phyloP scores from a whole-genome alignment of 805 yeast species.

The Myxozyma kluyveri region DNA sequence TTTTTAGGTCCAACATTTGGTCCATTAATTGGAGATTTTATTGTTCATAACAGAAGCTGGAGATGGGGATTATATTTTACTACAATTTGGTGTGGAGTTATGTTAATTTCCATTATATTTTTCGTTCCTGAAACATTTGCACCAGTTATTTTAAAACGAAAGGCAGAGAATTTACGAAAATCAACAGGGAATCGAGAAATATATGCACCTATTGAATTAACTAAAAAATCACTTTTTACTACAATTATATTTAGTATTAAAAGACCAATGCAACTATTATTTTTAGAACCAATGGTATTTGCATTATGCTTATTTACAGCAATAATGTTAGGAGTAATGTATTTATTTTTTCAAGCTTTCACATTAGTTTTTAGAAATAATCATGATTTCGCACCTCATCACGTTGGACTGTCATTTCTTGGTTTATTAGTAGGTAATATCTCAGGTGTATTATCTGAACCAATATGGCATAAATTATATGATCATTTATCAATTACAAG shows the following conservation, averaged over 20 bases:
- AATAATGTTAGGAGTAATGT: slow-evolving; percentile 54
- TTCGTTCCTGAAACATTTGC: slow-evolving; percentile 82
- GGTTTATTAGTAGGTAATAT: slow-evolving; percentile 53
- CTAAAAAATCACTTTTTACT: slow-evolving; percentile 40
- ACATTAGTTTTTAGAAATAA: slow-evolving; percentile 53
- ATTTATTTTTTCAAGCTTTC: slow-evolving; percentile 58
- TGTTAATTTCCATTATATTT: slow-evolving; percentile 32
- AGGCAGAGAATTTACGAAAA: slow-evolving; percentile 60
- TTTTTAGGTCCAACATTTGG: slow-evolving; percentile 67
- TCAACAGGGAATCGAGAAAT: slow-evolving; percentile 41
- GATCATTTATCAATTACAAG: slow-evolving; percentile 55
- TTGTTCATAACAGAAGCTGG: slow-evolving; percentile 62
- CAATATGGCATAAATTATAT: slow-evolving; percentile 61
- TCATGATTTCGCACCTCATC: slow-evolving; percentile 53
- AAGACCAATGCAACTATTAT: slow-evolving; percentile 51
- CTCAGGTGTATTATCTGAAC: slow-evolving; percentile 51
- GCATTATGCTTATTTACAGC: slow-evolving; percentile 57
- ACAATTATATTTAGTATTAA: slow-evolving; percentile 48
- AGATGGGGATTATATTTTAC: slow-evolving; percentile 69
- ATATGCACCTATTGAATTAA: slow-evolving; percentile 45
- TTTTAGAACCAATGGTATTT: slow-evolving; percentile 55
- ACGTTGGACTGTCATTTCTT: slow-evolving; percentile 59
- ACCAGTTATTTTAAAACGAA: slow-evolving; percentile 68
- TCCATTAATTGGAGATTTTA: slow-evolving; percentile 55
- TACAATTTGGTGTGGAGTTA: slow-evolving; percentile 29